Evolutionary conservation across 768 basidiomycete species (phyloP), one percentile per base, ranked within the genome.

Genomic region (Termitomyces heimii): DNA sequence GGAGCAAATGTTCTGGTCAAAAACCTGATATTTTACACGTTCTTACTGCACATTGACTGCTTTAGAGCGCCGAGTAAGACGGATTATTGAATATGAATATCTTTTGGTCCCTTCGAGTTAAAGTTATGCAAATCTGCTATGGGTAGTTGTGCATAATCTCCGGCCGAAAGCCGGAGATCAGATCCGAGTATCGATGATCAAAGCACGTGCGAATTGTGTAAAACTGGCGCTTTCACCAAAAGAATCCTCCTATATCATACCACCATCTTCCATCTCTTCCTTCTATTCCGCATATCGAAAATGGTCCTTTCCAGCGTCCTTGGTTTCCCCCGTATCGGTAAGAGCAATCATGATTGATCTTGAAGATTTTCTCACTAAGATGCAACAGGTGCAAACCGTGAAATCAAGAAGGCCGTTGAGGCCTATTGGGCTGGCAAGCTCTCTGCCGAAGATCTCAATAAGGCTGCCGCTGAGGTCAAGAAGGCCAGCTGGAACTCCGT

Each of bases 401-500:
- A 96, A 77, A 84, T 95, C 61, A 97, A 97, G 79, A 96, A 98
- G 80, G 94, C 94, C 63, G 92, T 97, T 68, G 96, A 98, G 76
- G 89, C 93, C 56, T 98, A 98, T 81, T 99, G 97, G 97, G 92
- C 82, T 32, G 89, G 90, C 73, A 98, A 96, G 74, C 78, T 86
- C 70, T 82, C 87, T 59, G 92, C 85, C 35, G 90, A 91, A 64
- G 91, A 94, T 58, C 88, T 99, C 63, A 86, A 86, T 69, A 90
- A 90, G 74, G 85, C 79, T 62, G 91, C 94, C 65, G 88, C 92
- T 64, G 86, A 92, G 53, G 87, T 94, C 68, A 89, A 88, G 72
- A 92, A 92, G 79, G 71, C 82, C 62, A 91, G 83, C 81, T 99
- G 94, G 95, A 84, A 82, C 60, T 80, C 75, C 64, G 80, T 98